A percentile compares a stretch with the other conserved stretches of the same genome.
phyloP scores from a whole-genome alignment of 2,329 filamentous ascomycete species.

The Aspergillus arachidicola region DNA sequence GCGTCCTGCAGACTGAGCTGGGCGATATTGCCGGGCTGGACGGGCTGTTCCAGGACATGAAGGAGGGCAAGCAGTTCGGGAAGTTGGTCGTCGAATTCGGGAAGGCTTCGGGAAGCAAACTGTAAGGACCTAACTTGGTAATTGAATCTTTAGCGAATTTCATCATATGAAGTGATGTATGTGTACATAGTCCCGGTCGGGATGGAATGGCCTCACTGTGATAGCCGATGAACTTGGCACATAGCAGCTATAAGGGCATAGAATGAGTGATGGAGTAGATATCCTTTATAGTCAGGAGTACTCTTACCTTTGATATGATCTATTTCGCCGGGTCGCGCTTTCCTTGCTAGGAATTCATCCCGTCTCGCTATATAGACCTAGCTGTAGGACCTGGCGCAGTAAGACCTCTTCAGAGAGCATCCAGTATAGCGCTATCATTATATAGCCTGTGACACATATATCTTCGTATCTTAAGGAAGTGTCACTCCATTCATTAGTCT shows the following conservation, averaged over 20 bases:
- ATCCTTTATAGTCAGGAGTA: background rate
- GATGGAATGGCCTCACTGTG: background rate
- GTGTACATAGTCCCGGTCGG: background rate
- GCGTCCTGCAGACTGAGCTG: conserved; percentile 68
- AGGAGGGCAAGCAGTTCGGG: conserved; percentile 81
- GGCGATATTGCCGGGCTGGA: conserved; percentile 80
- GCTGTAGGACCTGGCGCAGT: background rate
- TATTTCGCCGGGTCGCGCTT: background rate
- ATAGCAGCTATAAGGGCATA: background rate
- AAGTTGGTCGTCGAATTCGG: conserved; percentile 81
- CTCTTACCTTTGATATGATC: background rate
- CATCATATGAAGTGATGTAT: background rate
- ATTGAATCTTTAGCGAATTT: conserved; percentile 1
- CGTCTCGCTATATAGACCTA: background rate
- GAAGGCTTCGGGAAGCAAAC: conserved; percentile 40
- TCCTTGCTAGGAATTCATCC: background rate
- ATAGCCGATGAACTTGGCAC: background rate
- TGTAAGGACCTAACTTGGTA: conserved; percentile 27
- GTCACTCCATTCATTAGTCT: conserved; percentile 13
- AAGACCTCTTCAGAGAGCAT: background rate
- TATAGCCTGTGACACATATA: conserved; percentile 15
- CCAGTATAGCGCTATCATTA: conserved; percentile 13
- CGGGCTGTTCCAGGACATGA: conserved; percentile 83
- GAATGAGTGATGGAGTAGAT: background rate
- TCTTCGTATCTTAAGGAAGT: conserved; percentile 15